Base-by-base conservation (phyloP, 2,329 filamentous ascomycete genomes). In the Colletotrichum higginsianum region DNA sequence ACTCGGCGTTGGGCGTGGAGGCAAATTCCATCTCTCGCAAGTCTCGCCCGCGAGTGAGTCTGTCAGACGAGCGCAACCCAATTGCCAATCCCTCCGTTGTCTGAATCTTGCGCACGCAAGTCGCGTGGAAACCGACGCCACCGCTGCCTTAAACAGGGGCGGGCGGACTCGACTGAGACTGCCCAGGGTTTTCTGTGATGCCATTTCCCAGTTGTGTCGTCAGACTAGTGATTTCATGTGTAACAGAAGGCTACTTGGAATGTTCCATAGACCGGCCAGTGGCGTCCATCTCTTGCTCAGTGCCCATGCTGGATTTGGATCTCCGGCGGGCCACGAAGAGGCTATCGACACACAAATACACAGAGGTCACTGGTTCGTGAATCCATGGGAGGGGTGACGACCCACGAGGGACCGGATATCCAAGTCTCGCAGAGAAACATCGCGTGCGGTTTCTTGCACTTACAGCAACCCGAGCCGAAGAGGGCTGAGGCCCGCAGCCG, bases 311-410 rank as follows among this genome's bases (percentile, higher is more conserved):
- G 23, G 4, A 47, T 18, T n/a, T 6, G 21, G 35, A 15, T 42
- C 61, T 30, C 30, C 38, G 38, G 23, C 16, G 23, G 42, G 15
- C 44, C 50, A 67, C 61, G 40, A 69, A n/a, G 64, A 53, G 50
- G 30, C 60, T 21, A 53, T 52, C 3, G 16, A 9, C 30, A n/a
- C 40, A 53, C 38, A 38, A 46, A 18, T 49, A 35, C 64, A 46
- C 15, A 40, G 16, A 52, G 57, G 56, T 44, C 63, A 47, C 55
- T 50, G 56, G 50, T 62, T 64, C 47, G 52, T 64, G 67, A 71
- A 35, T 15, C n/a, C 40, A 47, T n/a, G 44, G 30, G 30, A 23
- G 21, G 23, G 15, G 38, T 18, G 35, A 60, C 53, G 30, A 30
- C 30, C 7, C 30, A 7, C 30, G 30, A 30, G 16, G 4, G 55